Percentiles rank a stretch among this genome's conserved stretches.
phyloP scores from a whole-genome alignment of 2,329 filamentous ascomycete species.

The Pseudocercospora cruenta region DNA sequence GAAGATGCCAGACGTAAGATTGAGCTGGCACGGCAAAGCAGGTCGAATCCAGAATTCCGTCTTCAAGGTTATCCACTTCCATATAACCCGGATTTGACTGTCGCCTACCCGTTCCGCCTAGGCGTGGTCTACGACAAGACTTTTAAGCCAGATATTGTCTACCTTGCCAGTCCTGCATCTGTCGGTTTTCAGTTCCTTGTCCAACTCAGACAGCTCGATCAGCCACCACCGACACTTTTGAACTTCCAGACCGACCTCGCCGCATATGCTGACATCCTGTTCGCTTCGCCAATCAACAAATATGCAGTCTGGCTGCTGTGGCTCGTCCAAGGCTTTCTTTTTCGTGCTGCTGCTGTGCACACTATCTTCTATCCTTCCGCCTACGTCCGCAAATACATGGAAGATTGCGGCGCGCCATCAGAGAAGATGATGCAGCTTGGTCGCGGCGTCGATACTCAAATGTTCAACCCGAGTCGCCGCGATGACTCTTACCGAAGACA shows the following conservation, averaged over 20 bases:
- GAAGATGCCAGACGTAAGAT: slow-evolving; percentile 32
- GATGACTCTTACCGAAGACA: slow-evolving; percentile 56
- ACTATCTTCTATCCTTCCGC: slow-evolving; percentile 71
- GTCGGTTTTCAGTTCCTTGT: slow-evolving; percentile 72
- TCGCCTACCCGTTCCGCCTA: slow-evolving; percentile 70
- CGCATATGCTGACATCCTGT: slow-evolving; percentile 71
- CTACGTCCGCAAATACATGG: slow-evolving; percentile 65
- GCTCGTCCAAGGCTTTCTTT: slow-evolving; percentile 68
- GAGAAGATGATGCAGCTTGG: slow-evolving; percentile 64
- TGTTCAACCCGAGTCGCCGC: slow-evolving; percentile 61
- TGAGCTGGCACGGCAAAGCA: slow-evolving; percentile 39
- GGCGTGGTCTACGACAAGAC: slow-evolving; percentile 63
- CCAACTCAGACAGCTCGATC: slow-evolving; percentile 64
- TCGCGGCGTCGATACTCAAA: slow-evolving; percentile 65
- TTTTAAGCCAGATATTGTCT: slow-evolving; percentile 70
- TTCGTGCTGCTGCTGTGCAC: slow-evolving; percentile 63
- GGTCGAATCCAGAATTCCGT: slow-evolving; percentile 56
- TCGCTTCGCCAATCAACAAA: slow-evolving; percentile 63
- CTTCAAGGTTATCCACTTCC: slow-evolving; percentile 68
- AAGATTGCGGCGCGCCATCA: slow-evolving; percentile 58
- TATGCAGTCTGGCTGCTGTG: slow-evolving; percentile 66
- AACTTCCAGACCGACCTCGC: slow-evolving; percentile 75
- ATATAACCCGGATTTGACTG: slow-evolving; percentile 71
- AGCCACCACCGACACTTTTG: slow-evolving; percentile 63
- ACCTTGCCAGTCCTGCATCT: slow-evolving; percentile 70